Evolutionary conservation across 805 yeast genomes (phyloP).

Genomic region (Pachysolen tannophilus): DNA sequence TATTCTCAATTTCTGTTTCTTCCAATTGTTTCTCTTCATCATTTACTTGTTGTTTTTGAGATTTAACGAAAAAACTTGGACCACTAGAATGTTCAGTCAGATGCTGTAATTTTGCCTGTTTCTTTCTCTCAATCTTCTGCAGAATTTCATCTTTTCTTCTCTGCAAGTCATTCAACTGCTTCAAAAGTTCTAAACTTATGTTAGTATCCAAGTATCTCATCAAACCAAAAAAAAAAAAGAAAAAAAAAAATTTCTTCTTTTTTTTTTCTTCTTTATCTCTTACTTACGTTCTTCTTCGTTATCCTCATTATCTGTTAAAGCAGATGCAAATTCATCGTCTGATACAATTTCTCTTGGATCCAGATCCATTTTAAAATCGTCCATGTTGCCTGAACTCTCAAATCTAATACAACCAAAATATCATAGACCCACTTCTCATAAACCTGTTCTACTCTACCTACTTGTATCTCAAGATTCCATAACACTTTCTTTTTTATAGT

Average conservation of each 20-base stretch:
- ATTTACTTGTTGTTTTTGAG: no score
- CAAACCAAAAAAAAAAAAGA: background rate
- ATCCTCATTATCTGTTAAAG: slow-evolving; percentile 6
- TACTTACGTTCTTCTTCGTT: slow-evolving; percentile 7
- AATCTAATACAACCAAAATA: no score
- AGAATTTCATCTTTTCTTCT: background rate
- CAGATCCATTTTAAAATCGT: slow-evolving; percentile 4
- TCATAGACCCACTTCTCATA: no score
- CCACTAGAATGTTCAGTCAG: background rate
- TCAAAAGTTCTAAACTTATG: background rate
- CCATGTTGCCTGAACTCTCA: no score
- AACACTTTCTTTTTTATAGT: no score
- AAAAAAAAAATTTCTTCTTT: background rate
- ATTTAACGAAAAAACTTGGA: no score
- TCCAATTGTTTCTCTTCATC: background rate
- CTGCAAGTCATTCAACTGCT: slow-evolving; percentile 1
- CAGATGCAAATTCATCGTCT: slow-evolving; percentile 3
- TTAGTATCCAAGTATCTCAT: background rate
- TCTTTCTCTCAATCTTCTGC: background rate
- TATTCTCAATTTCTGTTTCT: background rate
- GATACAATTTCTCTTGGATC: slow-evolving; percentile 8
- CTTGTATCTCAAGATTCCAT: no score
- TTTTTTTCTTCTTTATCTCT: background rate
- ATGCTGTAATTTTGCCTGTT: background rate
- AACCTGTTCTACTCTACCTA: no score